These are phyloP conservation scores for Mucor indicus DNA, from an alignment of 371 early-diverging fungal genomes.

Conservation along the genomic window DNA sequence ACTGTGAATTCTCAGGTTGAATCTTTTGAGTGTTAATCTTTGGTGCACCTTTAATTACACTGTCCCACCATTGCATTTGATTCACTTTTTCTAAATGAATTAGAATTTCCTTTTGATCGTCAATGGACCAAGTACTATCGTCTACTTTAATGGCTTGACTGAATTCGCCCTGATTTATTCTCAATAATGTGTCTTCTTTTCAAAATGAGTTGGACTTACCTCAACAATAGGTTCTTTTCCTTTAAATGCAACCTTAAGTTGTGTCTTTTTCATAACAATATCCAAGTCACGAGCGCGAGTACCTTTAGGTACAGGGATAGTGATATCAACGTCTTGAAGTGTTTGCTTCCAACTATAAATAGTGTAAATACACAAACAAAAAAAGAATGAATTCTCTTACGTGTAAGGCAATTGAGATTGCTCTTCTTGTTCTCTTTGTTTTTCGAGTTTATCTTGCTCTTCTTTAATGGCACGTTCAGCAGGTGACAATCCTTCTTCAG, in stretches of 20 bases:
- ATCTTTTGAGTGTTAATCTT: constrained; percentile 88
- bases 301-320: constrained; percentile 74
- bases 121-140: constrained; percentile 84
- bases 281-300: constrained; percentile 70
- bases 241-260: constrained; percentile 73
- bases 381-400: constrained; percentile 12
- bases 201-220: constrained; percentile 39
- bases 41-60: constrained; percentile 79
- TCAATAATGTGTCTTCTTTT: background rate
- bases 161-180: constrained; percentile 61
- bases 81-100: constrained; percentile 87
- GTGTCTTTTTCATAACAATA: constrained; percentile 65
- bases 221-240: constrained; percentile 75
- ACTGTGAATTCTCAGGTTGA: constrained; percentile 87
- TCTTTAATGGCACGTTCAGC: constrained; percentile 33
- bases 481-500: constrained; percentile 27
- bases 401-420: constrained; percentile 58
- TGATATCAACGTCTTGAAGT: constrained; percentile 79
- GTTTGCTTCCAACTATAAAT: constrained; percentile 77
- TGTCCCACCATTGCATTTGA: constrained; percentile 89
- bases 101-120: constrained; percentile 67
- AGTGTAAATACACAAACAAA: background rate
- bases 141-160: constrained; percentile 72
- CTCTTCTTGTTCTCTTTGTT: constrained; percentile 34
- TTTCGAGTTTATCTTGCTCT: constrained; percentile 31